Base-by-base conservation (phyloP, 805 yeast species). In the Saitoella complicata region DNA sequence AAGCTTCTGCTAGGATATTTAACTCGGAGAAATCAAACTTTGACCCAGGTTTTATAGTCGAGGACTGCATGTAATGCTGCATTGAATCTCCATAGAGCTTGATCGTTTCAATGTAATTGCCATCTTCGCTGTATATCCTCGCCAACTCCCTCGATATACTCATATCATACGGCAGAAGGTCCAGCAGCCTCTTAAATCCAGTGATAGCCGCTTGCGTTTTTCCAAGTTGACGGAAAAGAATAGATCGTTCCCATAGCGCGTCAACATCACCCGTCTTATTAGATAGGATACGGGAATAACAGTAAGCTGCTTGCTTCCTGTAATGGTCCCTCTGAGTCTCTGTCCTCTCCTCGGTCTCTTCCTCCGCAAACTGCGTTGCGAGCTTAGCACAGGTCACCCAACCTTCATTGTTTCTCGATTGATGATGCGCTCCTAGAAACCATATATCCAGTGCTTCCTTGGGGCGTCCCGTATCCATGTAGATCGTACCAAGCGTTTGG, bases 21-120 rank as follows among this genome's bases (percentile, higher is more conserved):
- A 88, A 67, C 48, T 83, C 87, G 0, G 94, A 80, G 94, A 94
- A 91, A 41, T 76, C 85, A 58, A 88, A 91, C 21, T 71, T 31
- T 6, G 32, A 11, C 12, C 43, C 43, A 5, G 34, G 10, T 3
- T 37, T 37, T 13, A 38, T 61, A 4, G 56, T 60, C 7, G 57
- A 61, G 12, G 58, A 54, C 10, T 57, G 60, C 34, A 72, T 69
- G 56, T 83, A 82, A 41, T 71, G 69, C 36, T 78, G 78, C 43
- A 79, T 69, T 7, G 80, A 68, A 33, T 71, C 72, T 59, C 73
- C 67, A 57, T 83, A 85, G 57, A 81, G 67, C 10, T 72, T 73
- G 32, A 84, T 76, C 0, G 94, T 93, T 57, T 82, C 94, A 72
- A 64, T 65, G 69, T 60, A 31, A 67, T 54, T 37, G 45, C 5